A percentile compares a stretch with the other conserved stretches of the same genome.
Conservation (phyloP, 2,329 filamentous ascomycete genomes). For the Cyanodermella asteris region DNA sequence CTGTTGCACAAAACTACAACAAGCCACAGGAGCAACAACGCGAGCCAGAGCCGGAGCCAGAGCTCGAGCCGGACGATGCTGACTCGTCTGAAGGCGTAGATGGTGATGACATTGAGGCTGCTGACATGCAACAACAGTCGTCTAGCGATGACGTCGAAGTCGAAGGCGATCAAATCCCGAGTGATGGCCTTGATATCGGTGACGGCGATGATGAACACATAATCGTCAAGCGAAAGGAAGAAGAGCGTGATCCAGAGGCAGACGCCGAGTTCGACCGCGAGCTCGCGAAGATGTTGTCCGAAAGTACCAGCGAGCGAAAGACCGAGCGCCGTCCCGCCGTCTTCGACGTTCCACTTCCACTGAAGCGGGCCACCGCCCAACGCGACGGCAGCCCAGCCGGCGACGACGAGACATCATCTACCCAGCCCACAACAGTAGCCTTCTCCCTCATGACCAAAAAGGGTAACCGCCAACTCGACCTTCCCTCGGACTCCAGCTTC, state of each 20-base stretch:
- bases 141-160: constrained; percentile 24
- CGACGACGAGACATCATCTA: constrained; percentile 15
- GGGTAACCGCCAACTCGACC: constrained; percentile 81
- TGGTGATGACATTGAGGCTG: constrained; percentile 27
- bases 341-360: constrained; percentile 93
- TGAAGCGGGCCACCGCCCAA: constrained; percentile 45
- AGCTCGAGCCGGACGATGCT: constrained; percentile 37
- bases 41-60: constrained; percentile 45
- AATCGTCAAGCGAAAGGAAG: constrained; percentile 74
- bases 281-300: constrained; percentile 94
- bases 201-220: constrained; percentile 64
- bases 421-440: constrained; percentile 53
- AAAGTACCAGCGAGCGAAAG: constrained; percentile 85
- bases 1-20: constrained; percentile 78
- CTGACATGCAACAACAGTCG: constrained; percentile 32
- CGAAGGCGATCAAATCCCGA: constrained; percentile 13
- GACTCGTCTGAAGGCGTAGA: constrained; percentile 58
- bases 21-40: constrained; percentile 55
- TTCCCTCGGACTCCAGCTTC: constrained; percentile 74
- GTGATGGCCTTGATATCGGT: neutral
- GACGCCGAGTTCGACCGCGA: constrained; percentile 97
- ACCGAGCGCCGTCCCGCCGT: constrained; percentile 86
- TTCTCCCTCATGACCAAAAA: constrained; percentile 92
- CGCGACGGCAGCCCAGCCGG: constrained; percentile 33
- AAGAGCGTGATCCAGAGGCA: constrained; percentile 75